Evolutionary conservation across 148 eudicot species (phyloP).

Genomic region (Nepenthes gracilis): DNA sequence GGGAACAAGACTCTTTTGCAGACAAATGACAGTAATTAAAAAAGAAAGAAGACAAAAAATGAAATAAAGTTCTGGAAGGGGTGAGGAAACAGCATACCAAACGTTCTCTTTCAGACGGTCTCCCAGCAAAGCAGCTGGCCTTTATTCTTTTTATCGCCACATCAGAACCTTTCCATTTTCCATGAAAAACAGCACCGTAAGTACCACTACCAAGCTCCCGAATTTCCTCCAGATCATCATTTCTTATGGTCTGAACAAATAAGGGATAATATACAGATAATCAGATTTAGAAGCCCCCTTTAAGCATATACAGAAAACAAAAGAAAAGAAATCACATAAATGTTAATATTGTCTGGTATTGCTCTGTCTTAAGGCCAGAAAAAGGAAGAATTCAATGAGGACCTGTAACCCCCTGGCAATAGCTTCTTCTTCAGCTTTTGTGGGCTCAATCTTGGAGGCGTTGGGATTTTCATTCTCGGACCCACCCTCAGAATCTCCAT

Average conservation of each 20-base stretch:
- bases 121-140: conserved; percentile 95
- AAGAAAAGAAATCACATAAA: not conserved
- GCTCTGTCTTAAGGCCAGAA: not conserved
- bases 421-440: conserved; percentile 96
- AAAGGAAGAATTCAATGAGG: not conserved
- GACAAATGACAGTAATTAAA: too few relatives aligned
- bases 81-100: conserved; percentile 34
- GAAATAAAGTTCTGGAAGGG: too few relatives aligned
- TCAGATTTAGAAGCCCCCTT: not conserved
- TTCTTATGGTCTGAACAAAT: conserved; percentile 58
- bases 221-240: conserved; percentile 90
- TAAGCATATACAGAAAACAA: too few relatives aligned
- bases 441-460: conserved; percentile 66
- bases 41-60: not conserved
- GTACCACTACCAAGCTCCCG: conserved; percentile 91
- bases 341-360: not conserved
- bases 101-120: conserved; percentile 88
- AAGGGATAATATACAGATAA: not conserved
- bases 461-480: conserved; percentile 51
- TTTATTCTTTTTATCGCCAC: conserved; percentile 97
- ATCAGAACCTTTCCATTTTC: conserved; percentile 98
- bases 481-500: conserved; percentile 44
- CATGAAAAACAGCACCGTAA: conserved; percentile 88
- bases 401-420: conserved; percentile 89
- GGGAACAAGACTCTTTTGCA: not conserved